These are phyloP conservation scores for Diplogelasinospora grovesii DNA, from an alignment of 495 filamentous ascomycete species.

Conservation along the genomic window DNA sequence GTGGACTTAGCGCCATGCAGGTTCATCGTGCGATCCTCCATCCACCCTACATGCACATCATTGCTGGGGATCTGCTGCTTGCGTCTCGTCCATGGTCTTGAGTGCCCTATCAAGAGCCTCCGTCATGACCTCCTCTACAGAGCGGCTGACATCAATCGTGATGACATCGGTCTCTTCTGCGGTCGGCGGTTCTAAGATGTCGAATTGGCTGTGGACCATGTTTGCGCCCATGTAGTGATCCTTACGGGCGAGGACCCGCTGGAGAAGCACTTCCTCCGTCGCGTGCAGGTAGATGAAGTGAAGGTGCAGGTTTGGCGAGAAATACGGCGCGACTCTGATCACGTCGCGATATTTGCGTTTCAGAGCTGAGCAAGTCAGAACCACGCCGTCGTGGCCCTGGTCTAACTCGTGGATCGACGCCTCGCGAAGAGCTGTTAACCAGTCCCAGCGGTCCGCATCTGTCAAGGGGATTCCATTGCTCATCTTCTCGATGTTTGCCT, in stretches of 20 bases:
- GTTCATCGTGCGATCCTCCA: background rate
- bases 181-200: conserved; percentile 73
- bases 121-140: conserved; percentile 58
- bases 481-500: conserved; percentile 92
- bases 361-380: conserved; percentile 91
- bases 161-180: conserved; percentile 77
- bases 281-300: conserved; percentile 92
- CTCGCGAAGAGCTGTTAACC: conserved; percentile 84
- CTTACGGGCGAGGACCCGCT: conserved; percentile 64
- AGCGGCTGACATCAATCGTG: conserved; percentile 67
- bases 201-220: conserved; percentile 95
- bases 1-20: conserved; percentile 6
- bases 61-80: conserved; percentile 2
- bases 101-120: conserved; percentile 52
- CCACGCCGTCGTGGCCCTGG: conserved; percentile 62
- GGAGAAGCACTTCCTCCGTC: conserved; percentile 62
- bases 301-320: conserved; percentile 65
- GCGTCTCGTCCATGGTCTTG: conserved; percentile 28
- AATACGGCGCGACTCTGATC: conserved; percentile 81
- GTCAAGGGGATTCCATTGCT: conserved; percentile 76
- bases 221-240: conserved; percentile 94
- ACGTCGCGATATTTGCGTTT: conserved; percentile 98
- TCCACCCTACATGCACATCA: conserved; percentile 10
- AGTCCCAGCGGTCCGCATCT: conserved; percentile 96
- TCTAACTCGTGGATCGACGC: conserved; percentile 62